phyloP scores from a whole-genome alignment of 2,329 filamentous ascomycete genomes.

The Grosmannia clavigera region DNA sequence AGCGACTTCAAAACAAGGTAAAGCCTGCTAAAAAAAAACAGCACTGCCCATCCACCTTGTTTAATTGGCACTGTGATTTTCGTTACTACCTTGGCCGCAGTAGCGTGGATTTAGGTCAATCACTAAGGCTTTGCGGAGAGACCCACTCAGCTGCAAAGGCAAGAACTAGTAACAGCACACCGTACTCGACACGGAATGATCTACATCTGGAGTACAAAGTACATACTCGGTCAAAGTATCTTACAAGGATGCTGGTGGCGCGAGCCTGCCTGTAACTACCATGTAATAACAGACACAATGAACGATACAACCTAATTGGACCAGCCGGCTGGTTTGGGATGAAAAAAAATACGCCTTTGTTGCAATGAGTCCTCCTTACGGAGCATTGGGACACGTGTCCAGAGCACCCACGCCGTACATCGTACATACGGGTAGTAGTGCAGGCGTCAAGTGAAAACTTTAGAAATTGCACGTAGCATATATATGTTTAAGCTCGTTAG shows the following conservation, averaged over 20 bases:
- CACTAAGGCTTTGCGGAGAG: constrained; percentile 3
- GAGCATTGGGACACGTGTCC: not conserved
- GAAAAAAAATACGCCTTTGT: not conserved
- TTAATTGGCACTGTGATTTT: not conserved
- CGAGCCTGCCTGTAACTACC: not conserved
- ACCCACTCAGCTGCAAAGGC: not conserved
- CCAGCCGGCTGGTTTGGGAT: not conserved
- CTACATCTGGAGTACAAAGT: not conserved
- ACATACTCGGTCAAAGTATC: not conserved
- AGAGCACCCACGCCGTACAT: not conserved
- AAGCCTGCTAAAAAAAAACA: not conserved
- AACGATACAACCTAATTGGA: not conserved
- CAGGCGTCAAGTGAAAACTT: not conserved
- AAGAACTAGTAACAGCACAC: not conserved
- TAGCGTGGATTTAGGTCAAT: not conserved
- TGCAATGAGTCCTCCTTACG: not conserved
- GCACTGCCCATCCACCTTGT: not conserved
- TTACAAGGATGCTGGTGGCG: not conserved
- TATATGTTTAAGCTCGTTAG: not conserved
- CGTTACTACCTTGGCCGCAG: not conserved
- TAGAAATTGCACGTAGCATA: not conserved
- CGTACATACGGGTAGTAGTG: not conserved
- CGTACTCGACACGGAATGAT: not conserved
- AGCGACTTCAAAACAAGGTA: not conserved
- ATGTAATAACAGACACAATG: not conserved